Evolutionary conservation across 2,329 filamentous ascomycete species (phyloP), one percentile per base, ranked within the genome.

Genomic region (Sclerotiophoma versabilis): DNA sequence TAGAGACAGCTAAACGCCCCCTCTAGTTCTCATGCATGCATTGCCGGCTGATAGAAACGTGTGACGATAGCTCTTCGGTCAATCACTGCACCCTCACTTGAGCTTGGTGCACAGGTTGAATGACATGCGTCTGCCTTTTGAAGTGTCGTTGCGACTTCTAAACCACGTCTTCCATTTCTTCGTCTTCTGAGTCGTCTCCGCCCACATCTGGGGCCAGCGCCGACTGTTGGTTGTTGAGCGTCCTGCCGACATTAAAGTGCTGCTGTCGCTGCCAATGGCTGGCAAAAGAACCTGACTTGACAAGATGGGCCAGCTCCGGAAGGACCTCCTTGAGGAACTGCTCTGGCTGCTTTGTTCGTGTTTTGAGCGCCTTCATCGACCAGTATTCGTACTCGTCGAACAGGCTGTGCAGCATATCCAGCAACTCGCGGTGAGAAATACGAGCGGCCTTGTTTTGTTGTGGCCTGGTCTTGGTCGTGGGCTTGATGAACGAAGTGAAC

Each of bases 321-420:
- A 99, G 78, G 0, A 88, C 89, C 71, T 95, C 86, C 49, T 93
- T 92, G 58, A 99, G 84, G 74, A 93, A 98, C n/a, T 89, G 87
- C 73, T 98, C 95, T 1, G 95, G 95, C 77, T 99, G 95, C 55
- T 88, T 85, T 32, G 96, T 84, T 57, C 84, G 80, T 44, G 86
- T 82, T 60, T 92, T 91, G 64, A 99, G 84, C 5, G 89, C 86
- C 70, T 91, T 93, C 82, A 98, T 90, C n/a, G 90, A 87, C 93
- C 93, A 99, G 76, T 95, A 98, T 66, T 88, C 87, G 81, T 90
- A 96, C 68, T 89, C 81, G 51, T 88, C 85, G 85, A 97, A 99
- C 71, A 88, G 89, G 42, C 84, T 79, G 80, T 93, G 92, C 57
- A 99, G 87, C 60, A 86, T 84, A 77, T 97, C 93, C 77, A 96